Evolutionary conservation across 1,284 basidiomycete species (phyloP), one percentile per base, ranked within the genome.

Genomic region (Ganoderma boninense): DNA sequence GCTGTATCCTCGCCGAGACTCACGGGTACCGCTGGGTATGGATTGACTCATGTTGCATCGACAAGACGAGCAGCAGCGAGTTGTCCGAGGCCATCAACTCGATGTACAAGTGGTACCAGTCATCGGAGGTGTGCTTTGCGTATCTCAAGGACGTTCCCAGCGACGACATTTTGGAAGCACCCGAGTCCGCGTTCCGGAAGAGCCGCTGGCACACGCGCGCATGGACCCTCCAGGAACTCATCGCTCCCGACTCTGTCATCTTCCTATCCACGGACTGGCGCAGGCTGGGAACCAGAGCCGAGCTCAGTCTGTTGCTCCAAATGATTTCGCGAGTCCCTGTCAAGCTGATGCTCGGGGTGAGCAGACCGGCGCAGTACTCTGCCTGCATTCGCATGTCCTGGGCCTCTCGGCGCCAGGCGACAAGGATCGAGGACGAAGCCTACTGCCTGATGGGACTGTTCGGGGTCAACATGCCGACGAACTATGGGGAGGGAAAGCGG

Each of bases 171-270:
- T 16, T 65, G 2, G 42, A 20, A n/a, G 54, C 64, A 42, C 0
- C 23, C n/a, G 2, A 56, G 54, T 0, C 5, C 54, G 6, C 35
- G 1, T 66, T 66, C 65, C 65, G 44, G 8, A 52, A n/a, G 13
- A 49, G 35, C 10, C 65, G 57, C 1, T 66, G 65, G 65, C 65
- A 66, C 52, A 57, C 52, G 18, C 64, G 64, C 6, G 62, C 46
- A 1, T 64, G 62, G 62, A 64, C 62, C 11, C 35, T 64, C 0
- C 64, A 65, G 40, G 57, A 66, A 20, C 65, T 66, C 43, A 49
- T 66, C 44, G 65, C 65, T 2, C 65, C 65, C 3, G 18, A 40
- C 0, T 20, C 11, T n/a, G 57, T 66, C 18, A n/a, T 66, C 20
- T 61, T 66, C 43, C 20, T 32, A 2, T 56, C 52, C 16, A 14